phyloP scores from a whole-genome alignment of 202 grass and related monocot species.

The Digitaria exilis region DNA sequence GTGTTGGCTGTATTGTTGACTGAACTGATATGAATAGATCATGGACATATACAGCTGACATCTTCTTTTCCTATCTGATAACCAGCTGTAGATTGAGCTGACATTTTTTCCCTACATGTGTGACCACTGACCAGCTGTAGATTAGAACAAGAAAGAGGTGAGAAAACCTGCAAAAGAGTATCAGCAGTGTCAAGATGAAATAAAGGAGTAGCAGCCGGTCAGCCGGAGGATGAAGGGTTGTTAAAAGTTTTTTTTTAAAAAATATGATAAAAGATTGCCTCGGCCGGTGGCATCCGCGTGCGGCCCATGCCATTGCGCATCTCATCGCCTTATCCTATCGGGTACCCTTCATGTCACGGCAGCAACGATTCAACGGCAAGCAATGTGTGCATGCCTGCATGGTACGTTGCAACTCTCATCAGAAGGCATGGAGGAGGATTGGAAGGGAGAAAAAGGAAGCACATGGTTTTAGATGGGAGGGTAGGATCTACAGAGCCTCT shows the following conservation, averaged over 20 bases:
- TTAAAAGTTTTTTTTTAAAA: too few species aligned
- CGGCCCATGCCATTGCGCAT: constrained; percentile 39
- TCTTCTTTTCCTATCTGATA: too few species aligned
- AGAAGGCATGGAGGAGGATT: background rate
- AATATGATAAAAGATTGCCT: background rate
- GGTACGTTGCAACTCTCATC: background rate
- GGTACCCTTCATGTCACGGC: background rate
- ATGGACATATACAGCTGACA: background rate
- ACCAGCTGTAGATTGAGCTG: background rate
- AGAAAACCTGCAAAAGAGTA: constrained; percentile 7
- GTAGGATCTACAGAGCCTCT: too few species aligned
- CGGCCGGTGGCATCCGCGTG: constrained; percentile 26
- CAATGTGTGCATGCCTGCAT: background rate
- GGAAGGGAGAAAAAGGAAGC: background rate
- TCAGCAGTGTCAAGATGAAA: constrained; percentile 16
- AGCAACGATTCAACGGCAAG: constrained; percentile 1
- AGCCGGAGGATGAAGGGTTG: background rate
- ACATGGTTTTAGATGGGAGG: too few species aligned
- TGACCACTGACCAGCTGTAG: background rate
- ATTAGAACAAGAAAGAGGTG: background rate
- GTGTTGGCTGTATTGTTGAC: background rate
- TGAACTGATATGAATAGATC: background rate
- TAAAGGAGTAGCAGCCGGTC: constrained; percentile 11
- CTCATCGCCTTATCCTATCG: constrained; percentile 30
- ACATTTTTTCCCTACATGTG: background rate